phyloP scores from a whole-genome alignment of 2,329 filamentous ascomycete genomes.

The Phyllosticta ampelicida region DNA sequence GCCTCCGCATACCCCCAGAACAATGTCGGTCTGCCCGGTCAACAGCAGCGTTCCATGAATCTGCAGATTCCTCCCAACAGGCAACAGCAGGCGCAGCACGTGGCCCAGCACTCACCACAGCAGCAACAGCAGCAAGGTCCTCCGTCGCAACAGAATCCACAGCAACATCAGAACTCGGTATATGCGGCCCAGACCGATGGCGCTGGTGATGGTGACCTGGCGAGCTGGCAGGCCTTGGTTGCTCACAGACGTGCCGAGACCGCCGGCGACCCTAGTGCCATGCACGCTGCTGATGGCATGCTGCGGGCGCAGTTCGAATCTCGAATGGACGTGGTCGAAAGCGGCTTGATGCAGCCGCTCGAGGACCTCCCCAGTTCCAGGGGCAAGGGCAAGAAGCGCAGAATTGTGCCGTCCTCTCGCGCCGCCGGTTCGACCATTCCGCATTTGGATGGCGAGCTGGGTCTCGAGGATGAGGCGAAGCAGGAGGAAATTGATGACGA shows the following conservation, averaged over 20 bases:
- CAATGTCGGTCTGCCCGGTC: conserved; percentile 18
- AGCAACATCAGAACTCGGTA: conserved; percentile 31
- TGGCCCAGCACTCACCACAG: conserved; percentile 23
- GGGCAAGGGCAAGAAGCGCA: conserved; percentile 46
- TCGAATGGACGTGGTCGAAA: conserved; percentile 58
- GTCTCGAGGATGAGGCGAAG: conserved; percentile 47
- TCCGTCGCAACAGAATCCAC: conserved; percentile 26
- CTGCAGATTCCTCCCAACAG: conserved; percentile 9
- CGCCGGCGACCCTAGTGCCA: conserved; percentile 32
- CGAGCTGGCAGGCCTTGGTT: conserved; percentile 48
- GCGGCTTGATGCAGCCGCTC: conserved; percentile 65
- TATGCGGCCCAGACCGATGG: conserved; percentile 65
- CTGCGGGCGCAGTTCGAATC: conserved; percentile 59
- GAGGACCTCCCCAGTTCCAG: conserved; percentile 41
- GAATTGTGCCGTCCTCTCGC: conserved; percentile 13
- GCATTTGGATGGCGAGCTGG: conserved; percentile 42
- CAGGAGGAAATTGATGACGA: conserved; percentile 62
- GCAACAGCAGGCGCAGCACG: conserved; percentile 19
- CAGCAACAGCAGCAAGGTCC: conserved; percentile 29
- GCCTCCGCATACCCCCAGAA: conserved; percentile 43
- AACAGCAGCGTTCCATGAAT: conserved; percentile 11
- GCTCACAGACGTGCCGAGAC: conserved; percentile 46
- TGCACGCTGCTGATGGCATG: conserved; percentile 52
- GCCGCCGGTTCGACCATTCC: conserved; percentile 22
- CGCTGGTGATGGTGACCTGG: conserved; percentile 48